Evolutionary conservation across 2,329 filamentous ascomycete species (phyloP), one percentile per base, ranked within the genome.

Genomic region (Nemania sp.): DNA sequence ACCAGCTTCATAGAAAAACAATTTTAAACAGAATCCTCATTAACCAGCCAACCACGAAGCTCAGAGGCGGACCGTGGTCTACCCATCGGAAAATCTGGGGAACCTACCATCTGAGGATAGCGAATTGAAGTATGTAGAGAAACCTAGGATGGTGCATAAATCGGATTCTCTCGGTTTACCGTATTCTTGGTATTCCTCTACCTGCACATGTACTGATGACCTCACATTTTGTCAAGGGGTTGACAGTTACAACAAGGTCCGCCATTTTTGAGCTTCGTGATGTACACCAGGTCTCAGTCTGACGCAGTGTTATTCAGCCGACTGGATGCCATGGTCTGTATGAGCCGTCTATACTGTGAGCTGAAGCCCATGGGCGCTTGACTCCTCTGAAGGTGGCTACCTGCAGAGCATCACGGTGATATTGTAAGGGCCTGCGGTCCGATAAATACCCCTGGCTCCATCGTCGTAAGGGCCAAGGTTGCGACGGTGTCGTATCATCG

Each of bases 361-460:
- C 43, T 59, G 58, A 34, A 49, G 46, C 49, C 54, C 45, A 31
- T 54, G 23, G 49, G 54, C 54, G 54, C 49, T 57, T 48, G 52
- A 52, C 22, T 53, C 44, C 36, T 57, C 36, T 52, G 49, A 58
- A 37, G 49, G 24, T 51, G 53, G 54, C 51, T 57, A 54, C 46
- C 43, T 52, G 64, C 46, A 62, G 62, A 46, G 44, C 49, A 44
- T 54, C 53, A 44, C 52, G 52, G 63, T 59, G 59, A 66, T 66
- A 65, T 65, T 61, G 62, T 62, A 67, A 70, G 69, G 70, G 64
- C 68, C 64, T 67, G 59, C 70, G 70, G 69, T 70, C 70, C 70
- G 70, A 70, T 57, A 59, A 58, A 50, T 59, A 55, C 59, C 63
- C 62, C 57, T 64, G 61, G 51, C 59, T 54, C 48, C 57, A 50